Conservation (phyloP, 164 flowering plant genomes). For the Stephania japonica region DNA sequence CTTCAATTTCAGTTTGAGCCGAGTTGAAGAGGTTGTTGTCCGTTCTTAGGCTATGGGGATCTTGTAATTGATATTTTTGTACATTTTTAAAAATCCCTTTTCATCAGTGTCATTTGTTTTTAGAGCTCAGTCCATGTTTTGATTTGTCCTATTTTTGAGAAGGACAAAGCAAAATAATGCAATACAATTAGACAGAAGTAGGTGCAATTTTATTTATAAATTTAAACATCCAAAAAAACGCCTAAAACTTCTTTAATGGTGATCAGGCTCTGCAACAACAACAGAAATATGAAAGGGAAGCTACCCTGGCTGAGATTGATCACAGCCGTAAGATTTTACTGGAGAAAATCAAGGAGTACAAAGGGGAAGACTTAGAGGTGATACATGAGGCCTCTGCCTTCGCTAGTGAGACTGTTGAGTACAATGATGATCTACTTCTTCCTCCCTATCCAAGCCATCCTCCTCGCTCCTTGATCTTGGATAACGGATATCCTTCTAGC, state of each 20-base stretch:
- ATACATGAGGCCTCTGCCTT: slow-evolving; percentile 76
- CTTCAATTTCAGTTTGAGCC: background rate
- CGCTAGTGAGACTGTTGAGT: slow-evolving; percentile 72
- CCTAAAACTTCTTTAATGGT: slow-evolving; percentile 3
- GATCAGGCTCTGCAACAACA: slow-evolving; percentile 71
- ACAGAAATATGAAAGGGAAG: slow-evolving; percentile 70
- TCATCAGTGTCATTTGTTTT: background rate
- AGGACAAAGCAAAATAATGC: background rate
- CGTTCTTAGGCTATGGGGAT: background rate
- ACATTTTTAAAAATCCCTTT: background rate
- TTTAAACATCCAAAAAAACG: background rate
- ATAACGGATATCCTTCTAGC: slow-evolving; percentile 35
- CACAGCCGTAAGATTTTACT: slow-evolving; percentile 61
- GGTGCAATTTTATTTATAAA: background rate
- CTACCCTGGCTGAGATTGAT: slow-evolving; percentile 75
- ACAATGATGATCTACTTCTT: slow-evolving; percentile 65
- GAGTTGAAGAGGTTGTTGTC: background rate
- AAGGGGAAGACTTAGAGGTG: slow-evolving; percentile 77
- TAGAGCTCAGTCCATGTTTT: background rate
- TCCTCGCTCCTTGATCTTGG: slow-evolving; percentile 36
- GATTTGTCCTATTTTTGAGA: background rate
- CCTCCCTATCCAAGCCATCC: slow-evolving; percentile 81
- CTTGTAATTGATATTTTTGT: background rate
- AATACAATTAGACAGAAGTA: background rate
- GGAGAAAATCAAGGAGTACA: slow-evolving; percentile 70